A percentile compares a stretch with the other conserved stretches of the same genome.
These are phyloP conservation scores for Podospora comata DNA, from an alignment of 495 filamentous ascomycete genomes.

Conservation along the genomic window DNA sequence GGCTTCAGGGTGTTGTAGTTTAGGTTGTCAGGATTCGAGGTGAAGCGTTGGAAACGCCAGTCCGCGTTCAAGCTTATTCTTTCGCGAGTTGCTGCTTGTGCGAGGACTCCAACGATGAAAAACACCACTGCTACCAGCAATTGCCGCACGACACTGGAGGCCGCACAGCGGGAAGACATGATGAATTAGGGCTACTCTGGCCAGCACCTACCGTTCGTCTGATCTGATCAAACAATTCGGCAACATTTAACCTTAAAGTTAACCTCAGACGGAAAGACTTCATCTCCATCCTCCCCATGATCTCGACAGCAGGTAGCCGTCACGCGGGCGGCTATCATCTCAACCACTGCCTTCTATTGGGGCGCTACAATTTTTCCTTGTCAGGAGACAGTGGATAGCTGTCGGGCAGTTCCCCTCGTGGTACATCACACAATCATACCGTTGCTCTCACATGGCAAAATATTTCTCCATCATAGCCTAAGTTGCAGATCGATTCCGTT, in stretches of 20 bases:
- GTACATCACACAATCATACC: neutral
- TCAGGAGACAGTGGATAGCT: neutral
- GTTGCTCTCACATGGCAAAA: slow-evolving; percentile 1
- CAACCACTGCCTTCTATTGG: neutral
- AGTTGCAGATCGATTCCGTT: neutral
- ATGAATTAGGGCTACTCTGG: neutral
- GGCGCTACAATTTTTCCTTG: slow-evolving; percentile 5
- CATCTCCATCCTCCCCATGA: neutral
- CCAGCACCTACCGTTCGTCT: neutral
- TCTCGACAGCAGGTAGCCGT: neutral
- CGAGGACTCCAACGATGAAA: neutral
- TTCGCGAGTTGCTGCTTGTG: neutral
- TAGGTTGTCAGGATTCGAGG: slow-evolving; percentile 26
- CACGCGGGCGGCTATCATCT: neutral
- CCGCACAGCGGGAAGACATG: neutral
- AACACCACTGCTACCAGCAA: neutral
- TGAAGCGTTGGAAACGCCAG: slow-evolving; percentile 33
- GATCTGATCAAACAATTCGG: neutral
- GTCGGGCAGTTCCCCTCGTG: neutral
- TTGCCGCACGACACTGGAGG: neutral
- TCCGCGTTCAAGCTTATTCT: slow-evolving; percentile 27
- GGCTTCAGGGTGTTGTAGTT: slow-evolving; percentile 28
- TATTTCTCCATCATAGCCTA: slow-evolving; percentile 8
- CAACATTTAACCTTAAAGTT: neutral
- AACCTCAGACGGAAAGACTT: neutral